Evolutionary conservation across 2,329 filamentous ascomycete genomes (phyloP).

Genomic region (Sporothrix pallida): DNA sequence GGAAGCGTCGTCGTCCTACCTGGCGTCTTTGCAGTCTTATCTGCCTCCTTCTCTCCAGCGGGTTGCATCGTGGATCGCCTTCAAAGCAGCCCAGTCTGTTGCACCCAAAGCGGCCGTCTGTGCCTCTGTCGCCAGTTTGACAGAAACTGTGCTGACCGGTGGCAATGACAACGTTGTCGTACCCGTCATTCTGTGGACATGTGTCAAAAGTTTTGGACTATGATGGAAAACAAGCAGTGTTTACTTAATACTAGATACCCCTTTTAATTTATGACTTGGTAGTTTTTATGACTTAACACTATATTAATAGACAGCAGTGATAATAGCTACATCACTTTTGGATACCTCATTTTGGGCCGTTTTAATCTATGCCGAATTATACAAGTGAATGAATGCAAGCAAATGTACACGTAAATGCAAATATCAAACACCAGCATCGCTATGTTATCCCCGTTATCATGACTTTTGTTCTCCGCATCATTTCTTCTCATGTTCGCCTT

Average conservation of each 20-base stretch:
- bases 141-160: constrained; percentile 92
- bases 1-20: background rate
- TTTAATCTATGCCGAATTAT: background rate
- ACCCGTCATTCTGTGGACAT: constrained; percentile 88
- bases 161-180: constrained; percentile 99
- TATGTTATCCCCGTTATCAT: background rate
- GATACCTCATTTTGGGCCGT: background rate
- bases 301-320: background rate
- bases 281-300: too few species aligned
- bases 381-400: background rate
- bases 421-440: background rate
- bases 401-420: background rate
- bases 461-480: background rate
- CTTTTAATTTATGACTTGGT: too few species aligned
- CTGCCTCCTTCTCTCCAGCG: constrained; percentile 32
- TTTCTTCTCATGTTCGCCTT: background rate
- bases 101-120: constrained; percentile 74
- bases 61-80: constrained; percentile 35
- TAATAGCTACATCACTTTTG: background rate
- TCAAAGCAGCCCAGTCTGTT: constrained; percentile 54
- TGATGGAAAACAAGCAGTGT: constrained; percentile 42
- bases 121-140: constrained; percentile 81
- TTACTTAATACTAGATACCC: too few species aligned
- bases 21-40: too few species aligned
- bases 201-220: constrained; percentile 77